Percentiles rank a stretch among this genome's conserved stretches.
These are phyloP conservation scores for Clarireedia homoeocarpa DNA, from an alignment of 2,329 filamentous ascomycete species.

Conservation along the genomic window DNA sequence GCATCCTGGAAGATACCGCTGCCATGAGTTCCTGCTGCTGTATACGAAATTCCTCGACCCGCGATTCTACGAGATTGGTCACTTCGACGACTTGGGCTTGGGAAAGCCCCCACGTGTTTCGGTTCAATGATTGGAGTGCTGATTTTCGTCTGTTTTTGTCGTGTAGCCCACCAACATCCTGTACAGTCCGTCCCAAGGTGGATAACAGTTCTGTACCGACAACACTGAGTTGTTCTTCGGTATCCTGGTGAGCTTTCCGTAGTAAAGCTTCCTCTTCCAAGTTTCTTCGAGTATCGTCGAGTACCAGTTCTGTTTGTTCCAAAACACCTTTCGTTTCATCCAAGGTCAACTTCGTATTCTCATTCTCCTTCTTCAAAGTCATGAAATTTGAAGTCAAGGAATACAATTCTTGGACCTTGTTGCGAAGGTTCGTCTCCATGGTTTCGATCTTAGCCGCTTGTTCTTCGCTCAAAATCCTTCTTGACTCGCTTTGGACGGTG, in stretches of 20 bases:
- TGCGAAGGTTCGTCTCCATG: conserved; percentile 80
- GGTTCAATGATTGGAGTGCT: conserved; percentile 73
- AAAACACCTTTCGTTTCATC: conserved; percentile 75
- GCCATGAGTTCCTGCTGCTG: conserved; percentile 67
- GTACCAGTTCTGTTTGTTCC: conserved; percentile 79
- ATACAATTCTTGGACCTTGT: conserved; percentile 91
- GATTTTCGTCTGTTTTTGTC: conserved; percentile 83
- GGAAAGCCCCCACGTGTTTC: conserved; percentile 68
- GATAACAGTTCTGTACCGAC: conserved; percentile 71
- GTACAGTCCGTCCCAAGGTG: conserved; percentile 69
- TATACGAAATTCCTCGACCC: conserved; percentile 62
- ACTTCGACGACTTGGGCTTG: conserved; percentile 69
- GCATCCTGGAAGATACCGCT: conserved; percentile 63
- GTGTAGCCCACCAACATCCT: conserved; percentile 72
- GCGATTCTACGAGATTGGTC: conserved; percentile 67
- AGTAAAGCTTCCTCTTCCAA: conserved; percentile 74
- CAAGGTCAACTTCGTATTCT: conserved; percentile 62
- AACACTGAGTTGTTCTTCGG: conserved; percentile 66
- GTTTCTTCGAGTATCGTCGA: conserved; percentile 66
- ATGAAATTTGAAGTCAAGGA: conserved; percentile 80
- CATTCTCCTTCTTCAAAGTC: conserved; percentile 81
- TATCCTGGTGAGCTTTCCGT: conserved; percentile 76
- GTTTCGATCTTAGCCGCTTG: conserved; percentile 88
- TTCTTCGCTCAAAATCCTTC: conserved; percentile 85
- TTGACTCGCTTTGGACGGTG: conserved; percentile 83